A percentile compares a stretch with the other conserved stretches of the same genome.
Conservation (phyloP, 2,329 filamentous ascomycete genomes). For the Penicillium sp. region DNA sequence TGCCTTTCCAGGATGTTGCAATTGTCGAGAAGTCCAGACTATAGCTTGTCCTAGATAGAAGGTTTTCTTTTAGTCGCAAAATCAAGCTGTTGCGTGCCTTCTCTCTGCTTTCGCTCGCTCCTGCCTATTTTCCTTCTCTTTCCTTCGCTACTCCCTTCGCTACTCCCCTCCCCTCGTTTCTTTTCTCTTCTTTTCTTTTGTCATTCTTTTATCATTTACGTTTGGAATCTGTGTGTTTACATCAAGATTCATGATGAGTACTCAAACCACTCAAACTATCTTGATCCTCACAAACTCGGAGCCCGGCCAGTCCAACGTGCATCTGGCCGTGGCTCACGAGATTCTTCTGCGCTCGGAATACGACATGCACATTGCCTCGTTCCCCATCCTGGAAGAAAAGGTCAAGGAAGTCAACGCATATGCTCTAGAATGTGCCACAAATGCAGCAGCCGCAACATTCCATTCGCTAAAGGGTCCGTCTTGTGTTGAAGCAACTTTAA, state of each 20-base stretch:
- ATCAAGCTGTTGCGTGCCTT: neutral
- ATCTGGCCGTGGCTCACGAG: slow-evolving; percentile 42
- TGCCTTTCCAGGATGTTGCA: slow-evolving; percentile 44
- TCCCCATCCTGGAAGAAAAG: slow-evolving; percentile 30
- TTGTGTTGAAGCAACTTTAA: neutral
- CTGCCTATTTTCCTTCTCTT: neutral
- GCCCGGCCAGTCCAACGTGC: slow-evolving; percentile 46
- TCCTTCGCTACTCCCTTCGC: neutral
- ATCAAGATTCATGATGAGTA: neutral
- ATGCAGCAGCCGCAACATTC: neutral
- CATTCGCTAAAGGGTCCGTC: neutral
- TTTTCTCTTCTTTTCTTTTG: neutral
- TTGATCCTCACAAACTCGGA: slow-evolving; percentile 47
- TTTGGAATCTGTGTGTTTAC: neutral
- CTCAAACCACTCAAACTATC: neutral
- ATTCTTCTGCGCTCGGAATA: slow-evolving; percentile 35
- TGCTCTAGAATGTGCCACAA: neutral
- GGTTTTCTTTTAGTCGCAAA: neutral
- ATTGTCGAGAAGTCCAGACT: slow-evolving; percentile 22
- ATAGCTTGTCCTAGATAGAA: neutral
- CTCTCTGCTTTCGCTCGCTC: neutral
- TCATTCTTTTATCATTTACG: neutral
- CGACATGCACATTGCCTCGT: slow-evolving; percentile 48
- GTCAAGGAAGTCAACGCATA: slow-evolving; percentile 20
- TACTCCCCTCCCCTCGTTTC: neutral